Percentiles rank a stretch among this genome's conserved stretches.
phyloP scores from a whole-genome alignment of 768 basidiomycete genomes.

The Leccinum variicolor region DNA sequence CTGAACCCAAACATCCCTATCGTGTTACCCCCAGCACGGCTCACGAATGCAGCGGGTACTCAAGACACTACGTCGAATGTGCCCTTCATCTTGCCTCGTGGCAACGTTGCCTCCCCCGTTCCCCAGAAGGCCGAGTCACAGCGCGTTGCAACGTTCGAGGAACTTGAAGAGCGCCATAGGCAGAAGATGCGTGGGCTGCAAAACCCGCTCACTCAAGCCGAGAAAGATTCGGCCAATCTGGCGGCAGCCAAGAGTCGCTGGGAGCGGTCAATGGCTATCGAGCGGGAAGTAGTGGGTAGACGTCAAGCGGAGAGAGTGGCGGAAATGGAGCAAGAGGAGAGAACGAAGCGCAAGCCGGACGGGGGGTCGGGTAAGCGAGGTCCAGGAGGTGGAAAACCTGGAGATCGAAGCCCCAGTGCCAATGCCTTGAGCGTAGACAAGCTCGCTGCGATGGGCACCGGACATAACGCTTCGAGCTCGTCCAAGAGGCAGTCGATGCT shows the following conservation, averaged over 20 bases:
- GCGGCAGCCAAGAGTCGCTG: conserved; percentile 76
- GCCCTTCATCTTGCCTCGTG: conserved; percentile 45
- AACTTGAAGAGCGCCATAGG: conserved; percentile 80
- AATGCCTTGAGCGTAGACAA: conserved; percentile 53
- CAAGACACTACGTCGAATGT: conserved; percentile 34
- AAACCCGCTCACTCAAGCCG: conserved; percentile 76
- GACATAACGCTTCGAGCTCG: conserved; percentile 30
- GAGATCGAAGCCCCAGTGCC: conserved; percentile 34
- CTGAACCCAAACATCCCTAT: conserved; percentile 27
- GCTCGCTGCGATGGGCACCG: conserved; percentile 42
- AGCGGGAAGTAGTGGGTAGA: conserved; percentile 70
- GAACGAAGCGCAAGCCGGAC: conserved; percentile 42
- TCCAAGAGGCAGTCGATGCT: conserved; percentile 68
- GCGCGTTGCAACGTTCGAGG: conserved; percentile 80
- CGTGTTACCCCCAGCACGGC: conserved; percentile 28
- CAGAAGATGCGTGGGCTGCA: conserved; percentile 82
- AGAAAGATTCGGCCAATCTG: conserved; percentile 73
- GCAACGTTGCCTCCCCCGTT: conserved; percentile 35
- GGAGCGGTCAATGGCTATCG: conserved; percentile 72
- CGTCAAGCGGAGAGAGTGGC: conserved; percentile 70
- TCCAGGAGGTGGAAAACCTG: conserved; percentile 29
- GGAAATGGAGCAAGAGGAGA: conserved; percentile 47
- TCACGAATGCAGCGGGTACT: conserved; percentile 35
- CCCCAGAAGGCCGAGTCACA: conserved; percentile 48
- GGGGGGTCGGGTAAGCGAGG: conserved; percentile 39